Conservation (phyloP, 148 eudicot genomes). For the Polygonum aviculare region DNA sequence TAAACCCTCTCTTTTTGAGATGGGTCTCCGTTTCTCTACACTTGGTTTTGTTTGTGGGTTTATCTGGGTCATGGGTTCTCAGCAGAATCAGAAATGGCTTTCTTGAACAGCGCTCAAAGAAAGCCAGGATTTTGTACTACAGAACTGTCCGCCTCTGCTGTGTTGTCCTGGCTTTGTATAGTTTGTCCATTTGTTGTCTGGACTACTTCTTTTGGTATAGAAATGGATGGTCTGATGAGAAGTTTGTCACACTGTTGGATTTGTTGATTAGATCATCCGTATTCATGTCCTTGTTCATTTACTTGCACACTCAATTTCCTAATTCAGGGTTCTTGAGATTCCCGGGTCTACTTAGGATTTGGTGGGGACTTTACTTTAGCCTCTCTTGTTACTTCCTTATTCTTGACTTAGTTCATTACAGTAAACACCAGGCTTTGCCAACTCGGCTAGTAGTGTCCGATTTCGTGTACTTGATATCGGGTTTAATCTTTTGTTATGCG, state of each 20-base stretch:
- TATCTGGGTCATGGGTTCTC: slow-evolving; percentile 30
- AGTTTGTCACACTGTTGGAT: slow-evolving; percentile 30
- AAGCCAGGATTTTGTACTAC: slow-evolving; percentile 22
- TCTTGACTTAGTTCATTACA: slow-evolving; percentile 26
- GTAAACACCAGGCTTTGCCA: slow-evolving; percentile 15
- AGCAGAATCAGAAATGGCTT: slow-evolving; percentile 1
- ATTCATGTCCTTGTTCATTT: slow-evolving; percentile 36
- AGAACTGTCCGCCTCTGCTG: slow-evolving; percentile 29
- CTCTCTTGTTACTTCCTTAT: slow-evolving; percentile 48
- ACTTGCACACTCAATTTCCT: slow-evolving; percentile 23
- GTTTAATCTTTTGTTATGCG: slow-evolving; percentile 32
- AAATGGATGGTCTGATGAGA: slow-evolving; percentile 51
- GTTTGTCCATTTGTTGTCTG: slow-evolving; percentile 30
- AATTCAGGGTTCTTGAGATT: slow-evolving; percentile 26
- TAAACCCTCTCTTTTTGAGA: slow-evolving; percentile 23
- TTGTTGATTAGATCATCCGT: slow-evolving; percentile 25
- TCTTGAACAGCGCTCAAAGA: slow-evolving; percentile 19
- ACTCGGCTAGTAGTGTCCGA: slow-evolving; percentile 36
- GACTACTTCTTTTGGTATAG: slow-evolving; percentile 47
- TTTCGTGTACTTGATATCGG: slow-evolving; percentile 27
- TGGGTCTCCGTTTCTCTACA: slow-evolving; percentile 31
- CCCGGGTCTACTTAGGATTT: slow-evolving; percentile 48
- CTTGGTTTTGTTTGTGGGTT: slow-evolving; percentile 25
- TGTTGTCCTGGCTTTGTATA: slow-evolving; percentile 25
- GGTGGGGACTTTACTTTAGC: slow-evolving; percentile 57